Evolutionary conservation across 176 grass and related monocot genomes (phyloP), one percentile per base, ranked within the genome.

Genomic region (Cymbopogon citratus): DNA sequence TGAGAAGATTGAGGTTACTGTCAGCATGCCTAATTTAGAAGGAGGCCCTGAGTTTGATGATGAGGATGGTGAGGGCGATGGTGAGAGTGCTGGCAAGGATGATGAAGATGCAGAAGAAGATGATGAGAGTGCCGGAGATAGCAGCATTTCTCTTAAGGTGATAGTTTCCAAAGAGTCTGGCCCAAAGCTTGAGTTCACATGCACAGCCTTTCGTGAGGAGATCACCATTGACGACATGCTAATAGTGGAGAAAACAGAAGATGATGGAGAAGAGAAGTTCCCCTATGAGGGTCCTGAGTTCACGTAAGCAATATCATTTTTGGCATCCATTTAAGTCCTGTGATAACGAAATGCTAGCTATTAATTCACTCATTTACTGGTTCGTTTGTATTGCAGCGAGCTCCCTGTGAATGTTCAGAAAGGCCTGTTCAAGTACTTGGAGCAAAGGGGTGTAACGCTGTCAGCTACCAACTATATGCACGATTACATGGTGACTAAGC

Each of bases 351-450:
- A 28, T 41, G 13, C 21, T 26, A 40, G 24, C n/a, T 57, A 56
- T 33, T 70, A 70, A 57, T 69, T 5, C 46, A 56, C 61, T 86
- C 11, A 77, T 49, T 1, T 6, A 24, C 5, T 41, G 5, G 0
- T 25, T 69, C 19, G 0, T 34, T 51, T 61, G 3, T 76, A 23
- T 56, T 90, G 60, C 84, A 98, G 96, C 10, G 96, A 99, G 76
- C 87, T 99, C 69, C 92, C 94, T 13, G 87, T 90, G 87, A 99
- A 93, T 23, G 84, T 99, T 71, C 96, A 99, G 87, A 95, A 95
- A 82, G 92, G 92, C 40, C 89, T 99, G 26, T 86, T 95, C 87
- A 99, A 99, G 76, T 95, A 88, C 81, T 65, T 99, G 76, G 92
- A 95, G 83, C 83, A 90, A 16, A 71, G 92, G 46, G 96, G 96